Base-by-base conservation (phyloP, 1,139 yeast species). In the Protomyces gravidus region DNA sequence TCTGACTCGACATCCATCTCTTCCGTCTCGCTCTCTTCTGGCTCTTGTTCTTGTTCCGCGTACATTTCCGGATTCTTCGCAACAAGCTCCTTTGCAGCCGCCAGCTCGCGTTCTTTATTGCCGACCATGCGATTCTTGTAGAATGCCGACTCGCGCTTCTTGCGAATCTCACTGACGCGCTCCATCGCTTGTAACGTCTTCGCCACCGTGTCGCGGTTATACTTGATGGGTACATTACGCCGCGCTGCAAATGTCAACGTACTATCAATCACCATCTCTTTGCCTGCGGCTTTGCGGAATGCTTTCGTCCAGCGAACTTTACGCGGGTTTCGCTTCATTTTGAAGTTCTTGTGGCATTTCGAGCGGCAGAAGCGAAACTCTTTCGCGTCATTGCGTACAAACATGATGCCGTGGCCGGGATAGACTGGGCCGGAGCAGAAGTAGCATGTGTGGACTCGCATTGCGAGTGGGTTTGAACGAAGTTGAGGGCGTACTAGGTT, bases 81-180 rank as follows among this genome's bases (percentile, higher is more conserved):
- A 56, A 92, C 94, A 71, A 92, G 80, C 75, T 88, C 88, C 78
- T 83, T 84, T 76, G 92, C 98, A 64, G 87, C 80, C 63, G 84
- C 89, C 71, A 89, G 78, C 73, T 86, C 86, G 74, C 84, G 83
- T 68, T 87, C 96, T 75, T 85, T 86, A 77, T 94, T 92, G 66
- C 97, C 97, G 76, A 87, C 88, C 99, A 92, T 92, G 84, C 98
- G 88, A 77, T 90, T 89, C 89, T 89, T 90, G 79, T 89, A 92
- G 89, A 92, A 92, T 36, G 97, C 97, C 72, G 95, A 81, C 76
- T 94, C 98, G 79, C 99, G 86, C 81, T 85, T 89, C 73, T 82
- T 85, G 79, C 98, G 84, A 74, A 92, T 92, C 76, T 89, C 95
- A 74, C 92, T 97, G 64, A 94, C 85, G 76, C 97, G 84, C 62